phyloP scores from a whole-genome alignment of 176 grass and related monocot species.

The Oropetium thomaeum region DNA sequence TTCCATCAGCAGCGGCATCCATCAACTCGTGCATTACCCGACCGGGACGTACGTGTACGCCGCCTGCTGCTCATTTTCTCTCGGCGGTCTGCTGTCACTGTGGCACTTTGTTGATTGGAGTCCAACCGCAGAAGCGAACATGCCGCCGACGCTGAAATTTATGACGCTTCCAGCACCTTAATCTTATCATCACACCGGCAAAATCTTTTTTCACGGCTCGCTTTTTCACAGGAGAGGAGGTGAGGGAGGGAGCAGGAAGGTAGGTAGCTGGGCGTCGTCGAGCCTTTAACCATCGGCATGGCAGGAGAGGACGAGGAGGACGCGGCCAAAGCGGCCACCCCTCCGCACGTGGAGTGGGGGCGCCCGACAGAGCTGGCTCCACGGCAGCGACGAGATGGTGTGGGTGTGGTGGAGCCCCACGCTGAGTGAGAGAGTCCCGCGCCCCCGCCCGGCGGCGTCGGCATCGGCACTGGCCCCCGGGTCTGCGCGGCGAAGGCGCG shows the following conservation, averaged over 20 bases:
- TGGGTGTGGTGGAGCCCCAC: not conserved
- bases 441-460: not conserved
- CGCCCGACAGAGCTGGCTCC: not conserved
- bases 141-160: not conserved
- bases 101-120: too few species aligned
- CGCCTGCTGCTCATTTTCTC: not conserved
- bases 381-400: slow-evolving; percentile 10
- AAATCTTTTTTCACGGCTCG: slow-evolving; percentile 7
- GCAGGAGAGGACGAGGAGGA: not conserved
- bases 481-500: not conserved
- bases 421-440: too few species aligned
- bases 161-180: not conserved
- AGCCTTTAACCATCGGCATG: not conserved
- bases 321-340: not conserved
- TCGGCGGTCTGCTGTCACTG: not conserved
- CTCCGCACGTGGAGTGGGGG: slow-evolving; percentile 22
- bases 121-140: not conserved
- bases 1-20: not conserved
- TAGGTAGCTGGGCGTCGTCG: not conserved
- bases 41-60: too few species aligned
- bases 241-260: not conserved
- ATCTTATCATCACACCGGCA: not conserved
- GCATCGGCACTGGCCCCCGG: not conserved
- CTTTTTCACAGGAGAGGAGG: too few species aligned
- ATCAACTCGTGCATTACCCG: not conserved